Evolutionary conservation across 306 rosid genomes (phyloP), one percentile per base, ranked within the genome.

Genomic region (Gillenia trifoliata): DNA sequence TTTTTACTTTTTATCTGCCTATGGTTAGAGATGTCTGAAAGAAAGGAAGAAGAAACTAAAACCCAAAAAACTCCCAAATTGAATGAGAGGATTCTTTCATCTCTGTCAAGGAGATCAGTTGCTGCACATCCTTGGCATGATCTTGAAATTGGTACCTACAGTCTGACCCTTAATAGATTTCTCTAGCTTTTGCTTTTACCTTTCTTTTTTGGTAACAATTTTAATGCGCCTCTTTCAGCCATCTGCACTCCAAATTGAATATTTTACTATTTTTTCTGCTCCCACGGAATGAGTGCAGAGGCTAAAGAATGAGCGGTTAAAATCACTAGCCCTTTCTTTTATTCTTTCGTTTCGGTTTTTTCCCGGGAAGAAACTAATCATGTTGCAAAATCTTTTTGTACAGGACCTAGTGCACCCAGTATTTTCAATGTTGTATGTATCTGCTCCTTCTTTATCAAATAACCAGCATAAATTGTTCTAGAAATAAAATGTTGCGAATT

Each of bases 81-180:
- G 80, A 94, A 94, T 73, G 98, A 94, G 84, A 90, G 99, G 85
- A 94, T 94, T 81, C 96, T 92, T 71, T 94, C 99, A 38, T 87
- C 99, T 78, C n/a, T 94, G 82, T 94, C 99, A 30, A 87, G 89
- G 79, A 90, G 96, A 92, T 90, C 99, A 15, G 96, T 94, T 70
- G 99, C 96, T 85, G 99, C 97, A 2, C 99, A 94, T 81, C 96
- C 99, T 33, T 94, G 99, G 99, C 99, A 94, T 83, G 99, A 92
- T 85, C 99, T 92, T 70, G 99, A 94, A 84, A 92, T 94, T 70
- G 99, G 99, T 94, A 87, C 26, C 29, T 31, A n/a, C 26, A 3
- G 28, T 3, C 8, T 55, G 11, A 20, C 60, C 5, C 28, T 55
- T 0, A 65, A 65, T 10, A 38, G 8, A 26, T 73, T 17, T 64